Evolutionary conservation across 179 eudicot genomes (phyloP).

Genomic region (Spinacia oleracea): DNA sequence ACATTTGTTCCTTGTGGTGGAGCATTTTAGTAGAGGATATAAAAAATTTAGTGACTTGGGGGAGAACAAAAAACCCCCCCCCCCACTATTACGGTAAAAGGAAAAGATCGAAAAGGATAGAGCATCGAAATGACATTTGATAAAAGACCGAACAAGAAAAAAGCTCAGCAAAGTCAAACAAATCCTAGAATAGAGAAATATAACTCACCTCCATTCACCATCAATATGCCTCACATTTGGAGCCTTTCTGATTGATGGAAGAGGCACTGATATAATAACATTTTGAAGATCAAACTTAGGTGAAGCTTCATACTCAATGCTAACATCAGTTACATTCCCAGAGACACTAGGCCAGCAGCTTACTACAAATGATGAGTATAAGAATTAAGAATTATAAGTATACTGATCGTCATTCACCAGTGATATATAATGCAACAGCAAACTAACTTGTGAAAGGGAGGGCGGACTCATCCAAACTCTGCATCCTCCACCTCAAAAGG

Average conservation of each 20-base stretch:
- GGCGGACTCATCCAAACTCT: conserved; percentile 76
- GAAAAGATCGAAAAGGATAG: too few species aligned
- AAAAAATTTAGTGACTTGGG: too few species aligned
- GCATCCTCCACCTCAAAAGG: conserved; percentile 93
- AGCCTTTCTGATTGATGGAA: conserved; percentile 92
- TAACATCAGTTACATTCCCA: conserved; percentile 89
- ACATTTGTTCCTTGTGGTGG: too few species aligned
- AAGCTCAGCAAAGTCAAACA: too few species aligned
- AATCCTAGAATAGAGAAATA: too few species aligned
- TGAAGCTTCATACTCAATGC: conserved; percentile 91
- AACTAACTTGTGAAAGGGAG: conserved; percentile 87
- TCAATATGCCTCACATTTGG: conserved; percentile 88
- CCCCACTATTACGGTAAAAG: too few species aligned
- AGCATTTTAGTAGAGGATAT: too few species aligned
- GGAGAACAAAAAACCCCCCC: too few species aligned
- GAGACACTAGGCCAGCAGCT: conserved; percentile 99
- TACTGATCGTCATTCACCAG: too few species aligned
- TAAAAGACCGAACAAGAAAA: neutral
- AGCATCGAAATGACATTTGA: too few species aligned
- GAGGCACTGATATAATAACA: conserved; percentile 90
- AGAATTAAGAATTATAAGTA: too few species aligned
- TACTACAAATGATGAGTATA: conserved; percentile 36
- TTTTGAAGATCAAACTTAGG: conserved; percentile 79
- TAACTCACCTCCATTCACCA: conserved; percentile 91
- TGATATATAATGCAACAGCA: neutral